Base-by-base conservation (phyloP, 352 stramenopile species). In the Blastocystis hominis region DNA sequence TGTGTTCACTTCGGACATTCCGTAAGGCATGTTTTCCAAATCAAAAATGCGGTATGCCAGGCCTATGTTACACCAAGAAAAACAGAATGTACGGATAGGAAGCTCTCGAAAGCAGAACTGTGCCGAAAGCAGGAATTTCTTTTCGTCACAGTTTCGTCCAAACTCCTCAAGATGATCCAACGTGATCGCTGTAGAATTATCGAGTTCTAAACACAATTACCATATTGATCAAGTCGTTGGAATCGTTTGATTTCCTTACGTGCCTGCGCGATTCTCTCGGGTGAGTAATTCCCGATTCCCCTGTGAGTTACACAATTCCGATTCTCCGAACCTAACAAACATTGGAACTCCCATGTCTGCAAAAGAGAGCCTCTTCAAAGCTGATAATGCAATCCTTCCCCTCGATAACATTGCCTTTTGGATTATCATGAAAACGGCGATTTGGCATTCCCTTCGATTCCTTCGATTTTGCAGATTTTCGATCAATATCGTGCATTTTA, bases 91-190 rank as follows among this genome's bases (percentile, higher is more conserved):
- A 53, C 97, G 96, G 81, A 99, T 97, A 24, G 97, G 97, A 70
- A 99, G 92, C 91, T 99, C 97, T 6, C 93, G 92, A 89, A 98
- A 95, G 55, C 99, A 91, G 88, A 99, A 99, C 55, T 93, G 94
- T 44, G 96, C 96, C 63, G 92, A 94, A 53, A 95, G 92, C 77
- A 97, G 93, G 88, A 96, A 91, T 79, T 95, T 95, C 80, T 94
- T 91, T 24, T 91, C 88, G 0, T 92, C 92, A 89, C 93, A 93
- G 76, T 93, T 89, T 10, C 92, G 93, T 79, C 93, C 93, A 86
- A 95, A 95, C 79, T 94, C 92, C n/a, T 95, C 91, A 63, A 96
- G 89, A 70, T 95, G 91, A 88, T 95, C 92, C 50, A 95, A 91
- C 50, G 92, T 95, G 42, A 95, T 63, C 15, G 38, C 77, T 87